Conservation (phyloP, 2,329 filamentous ascomycete genomes). For the Teratosphaeria gauchensis region DNA sequence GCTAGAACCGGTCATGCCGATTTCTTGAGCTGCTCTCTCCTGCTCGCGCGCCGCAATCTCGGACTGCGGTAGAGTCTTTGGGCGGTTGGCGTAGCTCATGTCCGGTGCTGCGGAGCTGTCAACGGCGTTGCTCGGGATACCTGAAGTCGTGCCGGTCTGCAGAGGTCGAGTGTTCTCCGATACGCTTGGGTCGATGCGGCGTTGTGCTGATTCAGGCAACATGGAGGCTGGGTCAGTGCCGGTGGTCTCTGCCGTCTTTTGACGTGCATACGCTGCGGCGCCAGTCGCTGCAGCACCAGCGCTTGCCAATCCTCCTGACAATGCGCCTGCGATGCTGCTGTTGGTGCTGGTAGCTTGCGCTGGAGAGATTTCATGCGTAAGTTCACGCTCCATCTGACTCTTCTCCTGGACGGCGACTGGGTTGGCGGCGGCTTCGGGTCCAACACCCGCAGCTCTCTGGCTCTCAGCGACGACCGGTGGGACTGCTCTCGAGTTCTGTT, state of each 20-base stretch:
- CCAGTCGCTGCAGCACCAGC: not conserved
- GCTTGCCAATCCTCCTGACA: not conserved
- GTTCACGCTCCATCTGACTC: slow-evolving; percentile 62
- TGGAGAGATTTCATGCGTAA: slow-evolving; percentile 50
- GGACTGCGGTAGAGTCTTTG: slow-evolving; percentile 66
- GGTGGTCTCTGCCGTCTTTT: slow-evolving; percentile 20
- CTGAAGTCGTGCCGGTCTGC: slow-evolving; percentile 29
- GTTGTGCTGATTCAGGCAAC: slow-evolving; percentile 32
- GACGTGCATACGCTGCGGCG: not conserved
- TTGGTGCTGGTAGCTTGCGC: slow-evolving; percentile 28
- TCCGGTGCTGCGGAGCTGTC: slow-evolving; percentile 61
- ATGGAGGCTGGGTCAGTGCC: slow-evolving; percentile 41
- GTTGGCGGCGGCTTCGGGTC: slow-evolving; percentile 63
- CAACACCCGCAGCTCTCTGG: slow-evolving; percentile 28
- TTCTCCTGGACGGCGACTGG: slow-evolving; percentile 66
- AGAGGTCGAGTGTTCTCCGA: not conserved
- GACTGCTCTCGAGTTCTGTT: slow-evolving; percentile 14
- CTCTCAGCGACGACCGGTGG: slow-evolving; percentile 27
- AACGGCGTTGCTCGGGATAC: slow-evolving; percentile 20
- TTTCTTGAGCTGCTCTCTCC: slow-evolving; percentile 26
- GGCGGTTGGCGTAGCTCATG: slow-evolving; percentile 58
- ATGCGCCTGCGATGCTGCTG: not conserved
- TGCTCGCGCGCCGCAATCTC: slow-evolving; percentile 45
- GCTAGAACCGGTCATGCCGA: not conserved
- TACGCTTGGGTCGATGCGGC: not conserved